Percentiles rank a stretch among this genome's conserved stretches.
Conservation (phyloP, 164 flowering plant genomes). For the Tinospora cordifolia region DNA sequence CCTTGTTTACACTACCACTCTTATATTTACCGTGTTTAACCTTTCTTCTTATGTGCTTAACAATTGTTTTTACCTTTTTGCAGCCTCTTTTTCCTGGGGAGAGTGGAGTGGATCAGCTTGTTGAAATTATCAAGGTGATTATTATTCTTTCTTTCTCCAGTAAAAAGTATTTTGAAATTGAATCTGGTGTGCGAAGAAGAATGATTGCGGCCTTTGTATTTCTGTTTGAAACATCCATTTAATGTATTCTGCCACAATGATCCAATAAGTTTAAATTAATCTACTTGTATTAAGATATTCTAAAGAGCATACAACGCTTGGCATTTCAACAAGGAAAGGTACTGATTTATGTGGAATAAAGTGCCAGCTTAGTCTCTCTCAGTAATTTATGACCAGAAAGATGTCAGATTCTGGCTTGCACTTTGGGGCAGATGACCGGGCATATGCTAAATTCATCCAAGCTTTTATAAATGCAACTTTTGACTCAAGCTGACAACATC, state of each 20-base stretch:
- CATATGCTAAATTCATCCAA: too few relatives aligned
- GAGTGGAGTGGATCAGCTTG: constrained; percentile 92
- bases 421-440: too few relatives aligned
- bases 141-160: not conserved
- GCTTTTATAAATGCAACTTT: too few relatives aligned
- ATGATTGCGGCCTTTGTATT: not conserved
- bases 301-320: too few relatives aligned
- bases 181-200: not conserved
- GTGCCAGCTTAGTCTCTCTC: too few relatives aligned
- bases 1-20: not conserved
- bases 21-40: not conserved
- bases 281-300: not conserved
- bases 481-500: too few relatives aligned
- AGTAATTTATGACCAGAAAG: too few relatives aligned
- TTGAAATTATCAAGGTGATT: constrained; percentile 80
- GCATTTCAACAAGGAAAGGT: too few relatives aligned
- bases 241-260: not conserved
- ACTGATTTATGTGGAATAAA: too few relatives aligned
- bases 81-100: constrained; percentile 91
- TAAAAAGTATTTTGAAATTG: not conserved
- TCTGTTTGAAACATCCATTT: not conserved
- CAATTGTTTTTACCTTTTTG: constrained; percentile 3
- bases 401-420: too few relatives aligned
- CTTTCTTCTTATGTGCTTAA: not conserved
- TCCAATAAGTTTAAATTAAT: not conserved